A percentile compares a stretch with the other conserved stretches of the same genome.
phyloP scores from a whole-genome alignment of 1,139 yeast genomes.

The Kodamaea anthophila region DNA sequence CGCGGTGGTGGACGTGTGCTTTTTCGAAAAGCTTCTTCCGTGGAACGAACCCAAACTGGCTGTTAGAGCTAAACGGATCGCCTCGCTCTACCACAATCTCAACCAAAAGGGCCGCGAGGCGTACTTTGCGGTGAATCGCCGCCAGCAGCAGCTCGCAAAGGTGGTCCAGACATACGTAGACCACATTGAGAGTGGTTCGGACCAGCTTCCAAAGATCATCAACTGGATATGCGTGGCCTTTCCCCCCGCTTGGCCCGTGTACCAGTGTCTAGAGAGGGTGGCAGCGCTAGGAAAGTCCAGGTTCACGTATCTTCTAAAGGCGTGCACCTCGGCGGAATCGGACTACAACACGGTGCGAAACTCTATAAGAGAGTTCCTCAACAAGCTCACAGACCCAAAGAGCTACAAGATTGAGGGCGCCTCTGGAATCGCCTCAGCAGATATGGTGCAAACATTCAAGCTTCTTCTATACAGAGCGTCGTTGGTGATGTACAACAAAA shows the following conservation, averaged over 20 bases:
- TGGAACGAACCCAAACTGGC: slow-evolving; percentile 37
- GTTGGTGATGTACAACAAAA: slow-evolving; percentile 56
- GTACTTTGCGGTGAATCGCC: slow-evolving; percentile 58
- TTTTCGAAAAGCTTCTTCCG: slow-evolving; percentile 61
- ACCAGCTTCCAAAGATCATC: slow-evolving; percentile 50
- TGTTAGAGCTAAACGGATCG: slow-evolving; percentile 47
- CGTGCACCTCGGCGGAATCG: slow-evolving; percentile 51
- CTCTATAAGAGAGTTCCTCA: slow-evolving; percentile 56
- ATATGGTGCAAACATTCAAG: slow-evolving; percentile 47
- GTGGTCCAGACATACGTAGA: slow-evolving; percentile 33
- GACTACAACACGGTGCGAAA: slow-evolving; percentile 56
- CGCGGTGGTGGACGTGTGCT: slow-evolving; percentile 55
- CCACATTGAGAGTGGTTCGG: slow-evolving; percentile 17
- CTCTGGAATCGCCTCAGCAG: slow-evolving; percentile 38
- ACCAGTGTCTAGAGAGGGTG: slow-evolving; percentile 45
- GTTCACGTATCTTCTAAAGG: slow-evolving; percentile 47
- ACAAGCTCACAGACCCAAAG: slow-evolving; percentile 48
- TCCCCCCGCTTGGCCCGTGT: slow-evolving; percentile 47
- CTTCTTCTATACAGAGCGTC: slow-evolving; percentile 59
- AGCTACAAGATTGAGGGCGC: slow-evolving; percentile 37
- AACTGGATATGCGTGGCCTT: slow-evolving; percentile 58
- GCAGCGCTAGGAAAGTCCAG: slow-evolving; percentile 52
- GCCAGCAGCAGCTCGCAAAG: slow-evolving; percentile 57
- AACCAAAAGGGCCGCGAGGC: slow-evolving; percentile 58
- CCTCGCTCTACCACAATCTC: slow-evolving; percentile 43